A percentile compares a stretch with the other conserved stretches of the same genome.
Evolutionary conservation across 2,329 filamentous ascomycete genomes (phyloP).

Genomic region (Epichloe coenophiala): DNA sequence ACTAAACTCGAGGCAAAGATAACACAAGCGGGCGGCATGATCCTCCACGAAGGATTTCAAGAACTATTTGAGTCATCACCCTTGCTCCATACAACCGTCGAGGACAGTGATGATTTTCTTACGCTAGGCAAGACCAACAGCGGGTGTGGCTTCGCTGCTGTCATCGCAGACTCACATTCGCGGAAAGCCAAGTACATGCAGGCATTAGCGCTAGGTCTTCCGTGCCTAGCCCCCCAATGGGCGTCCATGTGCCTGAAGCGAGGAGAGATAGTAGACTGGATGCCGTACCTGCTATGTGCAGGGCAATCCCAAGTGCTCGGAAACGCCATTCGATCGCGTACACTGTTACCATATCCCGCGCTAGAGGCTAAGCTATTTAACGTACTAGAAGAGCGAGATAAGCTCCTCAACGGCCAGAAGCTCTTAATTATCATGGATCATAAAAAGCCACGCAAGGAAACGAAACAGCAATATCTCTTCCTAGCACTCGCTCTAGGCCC

Average conservation of each 20-base stretch:
- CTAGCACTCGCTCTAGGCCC: slow-evolving; percentile 69
- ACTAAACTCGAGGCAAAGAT: slow-evolving; percentile 47
- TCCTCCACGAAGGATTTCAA: slow-evolving; percentile 67
- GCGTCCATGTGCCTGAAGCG: slow-evolving; percentile 56
- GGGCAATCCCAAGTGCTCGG: slow-evolving; percentile 67
- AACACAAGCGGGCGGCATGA: slow-evolving; percentile 52
- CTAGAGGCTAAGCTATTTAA: slow-evolving; percentile 39
- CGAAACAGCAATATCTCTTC: slow-evolving; percentile 64
- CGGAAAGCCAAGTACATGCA: slow-evolving; percentile 89
- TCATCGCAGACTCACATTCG: slow-evolving; percentile 77
- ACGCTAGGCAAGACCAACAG: slow-evolving; percentile 38
- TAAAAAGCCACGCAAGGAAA: slow-evolving; percentile 45
- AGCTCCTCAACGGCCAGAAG: slow-evolving; percentile 48
- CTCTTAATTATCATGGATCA: slow-evolving; percentile 56
- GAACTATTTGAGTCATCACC: slow-evolving; percentile 52
- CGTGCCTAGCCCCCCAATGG: slow-evolving; percentile 74
- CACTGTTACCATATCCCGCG: slow-evolving; percentile 48
- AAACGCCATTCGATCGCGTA: slow-evolving; percentile 64
- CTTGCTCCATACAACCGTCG: slow-evolving; percentile 18
- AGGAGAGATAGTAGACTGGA: slow-evolving; percentile 55
- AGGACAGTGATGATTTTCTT: slow-evolving; percentile 25
- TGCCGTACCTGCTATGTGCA: slow-evolving; percentile 70
- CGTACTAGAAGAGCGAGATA: slow-evolving; percentile 45
- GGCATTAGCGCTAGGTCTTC: slow-evolving; percentile 77
- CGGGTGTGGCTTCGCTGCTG: slow-evolving; percentile 60